Evolutionary conservation across 2,329 filamentous ascomycete genomes (phyloP).

Genomic region (Cladosporium sphaerospermum): DNA sequence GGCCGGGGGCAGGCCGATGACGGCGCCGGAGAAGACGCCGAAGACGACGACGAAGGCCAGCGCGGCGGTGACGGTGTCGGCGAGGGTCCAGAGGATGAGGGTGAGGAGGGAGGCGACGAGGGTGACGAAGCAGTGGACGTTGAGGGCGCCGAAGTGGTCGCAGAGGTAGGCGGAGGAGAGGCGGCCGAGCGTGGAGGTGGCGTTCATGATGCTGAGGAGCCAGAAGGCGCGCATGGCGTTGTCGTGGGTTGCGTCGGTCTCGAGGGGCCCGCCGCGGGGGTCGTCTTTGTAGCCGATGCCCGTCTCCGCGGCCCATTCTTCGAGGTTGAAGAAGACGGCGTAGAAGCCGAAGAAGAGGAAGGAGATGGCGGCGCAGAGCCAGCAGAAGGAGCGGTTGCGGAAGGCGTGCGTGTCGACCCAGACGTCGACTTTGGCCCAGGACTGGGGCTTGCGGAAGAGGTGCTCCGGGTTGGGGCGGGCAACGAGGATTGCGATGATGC

Average conservation of each 20-base stretch:
- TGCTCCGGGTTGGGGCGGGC: conserved; percentile 40
- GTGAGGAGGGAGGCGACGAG: conserved; percentile 37
- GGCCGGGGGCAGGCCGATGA: conserved; percentile 46
- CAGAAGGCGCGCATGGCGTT: conserved; percentile 42
- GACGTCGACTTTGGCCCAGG: conserved; percentile 32
- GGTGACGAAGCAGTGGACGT: conserved; percentile 41
- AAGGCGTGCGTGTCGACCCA: conserved; percentile 41
- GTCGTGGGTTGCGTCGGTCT: conserved; percentile 18
- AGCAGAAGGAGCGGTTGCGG: conserved; percentile 37
- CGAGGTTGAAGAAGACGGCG: conserved; percentile 47
- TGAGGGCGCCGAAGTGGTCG: conserved; percentile 40
- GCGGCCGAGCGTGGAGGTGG: conserved; percentile 41
- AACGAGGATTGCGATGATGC: conserved; percentile 37
- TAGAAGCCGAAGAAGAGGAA: conserved; percentile 49
- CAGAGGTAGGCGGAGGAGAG: conserved; percentile 40
- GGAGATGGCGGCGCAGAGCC: conserved; percentile 40
- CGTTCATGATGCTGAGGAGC: conserved; percentile 47
- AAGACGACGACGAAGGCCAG: conserved; percentile 45
- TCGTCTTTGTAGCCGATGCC: conserved; percentile 36
- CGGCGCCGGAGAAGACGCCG: conserved; percentile 43
- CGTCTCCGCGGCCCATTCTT: conserved; percentile 44
- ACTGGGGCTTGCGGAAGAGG: conserved; percentile 32
- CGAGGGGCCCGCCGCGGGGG: conserved; percentile 15
- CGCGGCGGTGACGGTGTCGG: conserved; percentile 32
- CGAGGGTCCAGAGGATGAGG: conserved; percentile 39